Base-by-base conservation (phyloP, 163 green algal species). In the Scenedesmus sp. region DNA sequence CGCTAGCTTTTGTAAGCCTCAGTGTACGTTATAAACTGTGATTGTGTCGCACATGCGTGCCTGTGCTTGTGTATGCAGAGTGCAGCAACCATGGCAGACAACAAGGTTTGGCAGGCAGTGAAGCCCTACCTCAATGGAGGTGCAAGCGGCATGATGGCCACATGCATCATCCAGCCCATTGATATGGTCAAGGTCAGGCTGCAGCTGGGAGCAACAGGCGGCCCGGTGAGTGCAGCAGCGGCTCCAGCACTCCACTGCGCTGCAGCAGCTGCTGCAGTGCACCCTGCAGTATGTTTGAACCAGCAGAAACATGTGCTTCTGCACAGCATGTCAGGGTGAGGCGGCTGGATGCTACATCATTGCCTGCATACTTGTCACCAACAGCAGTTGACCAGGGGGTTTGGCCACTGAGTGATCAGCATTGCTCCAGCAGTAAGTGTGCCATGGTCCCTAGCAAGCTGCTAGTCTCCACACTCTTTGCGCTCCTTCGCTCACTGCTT, bases 121-220 rank as follows among this genome's bases (percentile, higher is more conserved):
- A 99, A 99, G 96, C 98, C 98, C 5, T 99, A 99, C 89, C 57
- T 99, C 2, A 99, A 99, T 92, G 98, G 98, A 77, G 98, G 85
- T 56, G 98, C 59, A 76, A 96, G 94, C 12, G 98, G 98, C 85
- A 99, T 99, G 98, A 91, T 93, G 26, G 97, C 98, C 1, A 99
- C 98, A 6, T 99, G 96, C 93, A 97, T 99, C 94, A 99, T 99
- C 88, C 98, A 99, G 96, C 98, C 98, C 56, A 97, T 99, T 92
- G 98, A 99, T 90, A 99, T 99, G 98, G 97, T 99, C 73, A 99
- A 99, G 94, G 98, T 99, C 66, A 96, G 97, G 82, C 95, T 99
- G 34, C 98, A 99, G 94, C 96, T 99, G 74, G 98, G 98, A 57
- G 97, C 97, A 12, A 97, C 95, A 76, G 97, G 97, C 57, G 94